phyloP scores from a whole-genome alignment of 2,329 filamentous ascomycete genomes.

The Alternaria tenuissima region DNA sequence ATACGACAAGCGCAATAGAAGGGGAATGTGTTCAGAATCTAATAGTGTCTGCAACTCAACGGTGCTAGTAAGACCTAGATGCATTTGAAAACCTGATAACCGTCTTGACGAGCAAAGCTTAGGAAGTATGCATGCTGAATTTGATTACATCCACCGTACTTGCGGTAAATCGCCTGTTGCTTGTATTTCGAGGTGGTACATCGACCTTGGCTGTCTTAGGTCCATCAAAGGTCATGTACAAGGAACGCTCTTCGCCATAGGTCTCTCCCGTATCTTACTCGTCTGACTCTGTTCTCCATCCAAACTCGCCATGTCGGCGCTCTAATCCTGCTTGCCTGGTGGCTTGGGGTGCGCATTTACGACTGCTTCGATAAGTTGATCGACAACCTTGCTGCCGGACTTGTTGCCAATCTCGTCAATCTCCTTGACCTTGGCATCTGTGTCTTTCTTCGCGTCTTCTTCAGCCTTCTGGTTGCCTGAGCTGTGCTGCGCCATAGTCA shows the following conservation, averaged over 20 bases:
- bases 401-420: constrained; percentile 84
- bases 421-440: constrained; percentile 80
- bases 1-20: background rate
- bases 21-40: background rate
- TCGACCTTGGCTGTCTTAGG: background rate
- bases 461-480: constrained; percentile 82
- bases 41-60: background rate
- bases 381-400: constrained; percentile 79
- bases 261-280: background rate
- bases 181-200: constrained; percentile 16
- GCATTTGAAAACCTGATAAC: background rate
- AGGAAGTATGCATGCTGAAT: background rate
- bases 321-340: constrained; percentile 52
- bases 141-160: background rate
- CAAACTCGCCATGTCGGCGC: background rate
- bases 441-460: constrained; percentile 78
- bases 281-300: background rate
- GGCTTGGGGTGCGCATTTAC: constrained; percentile 81
- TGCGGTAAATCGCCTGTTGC: constrained; percentile 19
- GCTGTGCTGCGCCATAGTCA: constrained; percentile 72
- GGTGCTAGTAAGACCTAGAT: background rate
- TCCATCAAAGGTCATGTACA: constrained; percentile 17
- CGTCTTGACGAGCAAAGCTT: background rate
- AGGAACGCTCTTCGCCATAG: constrained; percentile 2
- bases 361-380: constrained; percentile 84